Percentiles rank a stretch among this genome's conserved stretches.
Conservation (phyloP, 2,329 filamentous ascomycete species). For the Cordyceps cicadae region DNA sequence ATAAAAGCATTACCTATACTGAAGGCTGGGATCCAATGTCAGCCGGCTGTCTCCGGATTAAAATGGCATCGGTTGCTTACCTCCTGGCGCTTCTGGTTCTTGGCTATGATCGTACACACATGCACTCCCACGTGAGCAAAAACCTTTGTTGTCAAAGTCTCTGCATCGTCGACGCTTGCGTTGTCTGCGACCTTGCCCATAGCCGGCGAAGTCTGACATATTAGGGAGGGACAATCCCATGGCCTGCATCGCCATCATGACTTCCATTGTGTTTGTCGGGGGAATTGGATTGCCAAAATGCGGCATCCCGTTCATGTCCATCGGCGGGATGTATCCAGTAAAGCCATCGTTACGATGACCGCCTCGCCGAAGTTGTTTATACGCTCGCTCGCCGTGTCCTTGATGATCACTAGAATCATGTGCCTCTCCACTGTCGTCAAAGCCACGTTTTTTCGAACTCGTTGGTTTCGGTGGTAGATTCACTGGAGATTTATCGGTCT, state of each 20-base stretch:
- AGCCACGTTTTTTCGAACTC: constrained; percentile 27
- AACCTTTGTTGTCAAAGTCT: constrained; percentile 66
- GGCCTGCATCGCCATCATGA: constrained; percentile 53
- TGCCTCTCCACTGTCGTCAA: constrained; percentile 22
- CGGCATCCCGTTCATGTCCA: constrained; percentile 24
- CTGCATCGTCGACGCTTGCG: constrained; percentile 47
- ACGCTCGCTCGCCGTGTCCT: constrained; percentile 33
- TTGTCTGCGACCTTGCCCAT: constrained; percentile 18
- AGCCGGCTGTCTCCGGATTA: not conserved
- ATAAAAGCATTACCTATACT: not conserved
- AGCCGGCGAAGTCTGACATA: constrained; percentile 33
- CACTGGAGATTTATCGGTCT: constrained; percentile 9
- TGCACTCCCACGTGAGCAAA: constrained; percentile 56
- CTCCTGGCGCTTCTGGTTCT: constrained; percentile 30
- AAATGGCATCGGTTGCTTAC: not conserved
- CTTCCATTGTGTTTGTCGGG: constrained; percentile 45
- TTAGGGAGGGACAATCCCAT: constrained; percentile 36
- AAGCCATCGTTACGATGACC: constrained; percentile 25
- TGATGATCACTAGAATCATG: constrained; percentile 16
- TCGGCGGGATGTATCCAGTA: constrained; percentile 7
- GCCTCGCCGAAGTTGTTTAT: constrained; percentile 54
- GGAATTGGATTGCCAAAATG: constrained; percentile 43
- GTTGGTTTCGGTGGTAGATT: constrained; percentile 13
- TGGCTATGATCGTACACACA: constrained; percentile 64
- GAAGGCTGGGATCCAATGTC: not conserved